A percentile compares a stretch with the other conserved stretches of the same genome.
Evolutionary conservation across 2,329 filamentous ascomycete genomes (phyloP).

Genomic region (Pseudogymnoascus sp.): DNA sequence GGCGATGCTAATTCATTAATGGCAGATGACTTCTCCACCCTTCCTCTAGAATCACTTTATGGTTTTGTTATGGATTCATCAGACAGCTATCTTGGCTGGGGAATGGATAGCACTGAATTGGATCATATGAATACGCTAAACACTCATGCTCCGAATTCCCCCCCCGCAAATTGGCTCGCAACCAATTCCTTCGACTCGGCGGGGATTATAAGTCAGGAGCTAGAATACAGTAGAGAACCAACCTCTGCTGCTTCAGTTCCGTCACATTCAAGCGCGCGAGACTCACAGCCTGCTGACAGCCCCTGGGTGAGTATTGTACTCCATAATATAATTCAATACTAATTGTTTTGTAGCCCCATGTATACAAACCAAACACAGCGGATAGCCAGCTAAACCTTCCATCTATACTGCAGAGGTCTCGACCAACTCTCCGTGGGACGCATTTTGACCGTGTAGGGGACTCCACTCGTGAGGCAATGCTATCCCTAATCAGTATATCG

Average conservation of each 20-base stretch:
- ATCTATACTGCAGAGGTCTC: conserved; percentile 12
- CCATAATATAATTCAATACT: not conserved
- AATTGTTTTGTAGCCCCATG: conserved; percentile 15
- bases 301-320: conserved; percentile 14
- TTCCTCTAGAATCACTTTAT: conserved; percentile 15
- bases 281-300: conserved; percentile 16
- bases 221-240: not conserved
- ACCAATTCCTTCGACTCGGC: conserved; percentile 1
- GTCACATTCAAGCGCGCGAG: not conserved
- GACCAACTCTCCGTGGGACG: conserved; percentile 13
- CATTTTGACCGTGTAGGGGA: conserved; percentile 13
- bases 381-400: conserved; percentile 15
- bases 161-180: conserved; percentile 14
- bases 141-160: conserved; percentile 13
- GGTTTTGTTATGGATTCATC: conserved; percentile 16
- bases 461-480: conserved; percentile 15
- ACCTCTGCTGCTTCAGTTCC: not conserved
- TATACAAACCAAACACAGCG: conserved; percentile 16
- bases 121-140: conserved; percentile 15
- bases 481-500: conserved; percentile 13
- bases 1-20: conserved; percentile 1
- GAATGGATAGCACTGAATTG: conserved; percentile 13
- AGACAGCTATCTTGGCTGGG: conserved; percentile 17
- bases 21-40: conserved; percentile 13
- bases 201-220: not conserved